These are phyloP conservation scores for Wallacemonas sp. DNA, from an alignment of 208 protist species.

Conservation along the genomic window DNA sequence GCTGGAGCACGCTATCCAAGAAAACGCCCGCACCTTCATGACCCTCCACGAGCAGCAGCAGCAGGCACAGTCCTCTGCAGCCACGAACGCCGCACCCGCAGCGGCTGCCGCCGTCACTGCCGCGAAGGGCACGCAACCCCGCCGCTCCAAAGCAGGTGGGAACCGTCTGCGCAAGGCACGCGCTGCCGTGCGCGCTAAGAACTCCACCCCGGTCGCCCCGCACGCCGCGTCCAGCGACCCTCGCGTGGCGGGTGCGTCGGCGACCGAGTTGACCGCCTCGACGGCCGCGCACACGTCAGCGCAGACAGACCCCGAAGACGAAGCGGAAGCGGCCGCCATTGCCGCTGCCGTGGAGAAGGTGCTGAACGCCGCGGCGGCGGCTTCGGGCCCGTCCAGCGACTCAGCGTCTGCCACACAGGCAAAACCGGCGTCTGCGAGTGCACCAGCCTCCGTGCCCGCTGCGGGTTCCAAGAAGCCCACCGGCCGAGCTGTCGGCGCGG, in stretches of 20 bases:
- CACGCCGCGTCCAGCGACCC: too few species aligned
- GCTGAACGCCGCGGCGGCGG: constrained; percentile 1
- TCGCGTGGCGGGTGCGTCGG: not conserved
- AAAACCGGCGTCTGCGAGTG: not conserved
- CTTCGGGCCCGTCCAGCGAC: not conserved
- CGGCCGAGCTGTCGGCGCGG: too few species aligned
- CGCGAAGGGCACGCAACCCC: too few species aligned
- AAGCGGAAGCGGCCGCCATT: constrained; percentile 7
- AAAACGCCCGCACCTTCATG: not conserved
- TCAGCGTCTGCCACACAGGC: not conserved
- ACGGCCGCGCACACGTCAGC: not conserved
- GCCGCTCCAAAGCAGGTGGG: too few species aligned
- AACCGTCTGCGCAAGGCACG: too few species aligned
- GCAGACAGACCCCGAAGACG: not conserved
- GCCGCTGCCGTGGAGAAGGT: not conserved
- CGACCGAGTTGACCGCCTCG: not conserved
- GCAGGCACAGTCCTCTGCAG: not conserved
- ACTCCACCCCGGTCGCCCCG: too few species aligned
- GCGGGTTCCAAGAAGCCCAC: too few species aligned
- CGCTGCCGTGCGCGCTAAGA: too few species aligned
- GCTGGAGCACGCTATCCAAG: not conserved
- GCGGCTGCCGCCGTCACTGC: too few species aligned
- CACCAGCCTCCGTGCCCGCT: too few species aligned
- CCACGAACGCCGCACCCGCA: not conserved
- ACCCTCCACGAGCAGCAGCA: constrained; percentile 1